Evolutionary conservation across 1,139 yeast species (phyloP).

Genomic region (Taphrina flavorubra): DNA sequence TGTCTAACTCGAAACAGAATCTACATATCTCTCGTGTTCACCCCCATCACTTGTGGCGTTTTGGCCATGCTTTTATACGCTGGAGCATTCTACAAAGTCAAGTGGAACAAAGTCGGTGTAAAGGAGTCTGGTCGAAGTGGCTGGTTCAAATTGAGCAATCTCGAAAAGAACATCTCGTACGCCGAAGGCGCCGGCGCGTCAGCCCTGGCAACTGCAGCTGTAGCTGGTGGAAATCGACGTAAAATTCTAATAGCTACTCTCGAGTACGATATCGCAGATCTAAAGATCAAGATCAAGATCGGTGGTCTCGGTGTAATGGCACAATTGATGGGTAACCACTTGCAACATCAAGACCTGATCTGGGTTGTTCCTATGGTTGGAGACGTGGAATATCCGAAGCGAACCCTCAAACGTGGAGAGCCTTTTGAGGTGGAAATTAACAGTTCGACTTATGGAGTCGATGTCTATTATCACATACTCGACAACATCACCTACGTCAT

Average conservation of each 20-base stretch:
- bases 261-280: constrained; percentile 41
- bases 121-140: constrained; percentile 2
- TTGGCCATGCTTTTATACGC: constrained; percentile 30
- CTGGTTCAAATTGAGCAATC: constrained; percentile 23
- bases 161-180: constrained; percentile 5
- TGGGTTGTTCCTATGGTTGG: constrained; percentile 43
- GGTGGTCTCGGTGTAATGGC: constrained; percentile 44
- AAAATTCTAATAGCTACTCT: constrained; percentile 40
- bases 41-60: constrained; percentile 28
- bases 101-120: constrained; percentile 33
- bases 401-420: constrained; percentile 22
- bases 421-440: constrained; percentile 39
- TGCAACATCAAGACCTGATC: constrained; percentile 39
- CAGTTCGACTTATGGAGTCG: constrained; percentile 27
- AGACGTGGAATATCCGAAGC: constrained; percentile 39
- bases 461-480: constrained; percentile 31
- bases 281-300: constrained; percentile 40
- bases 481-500: constrained; percentile 38
- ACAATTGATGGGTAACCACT: constrained; percentile 40
- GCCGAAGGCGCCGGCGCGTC: constrained; percentile 16
- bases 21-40: constrained; percentile 14
- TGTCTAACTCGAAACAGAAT: not conserved
- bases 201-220: constrained; percentile 22
- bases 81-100: constrained; percentile 36
- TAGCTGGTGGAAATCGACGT: constrained; percentile 21